A percentile compares a stretch with the other conserved stretches of the same genome.
These are phyloP conservation scores for Geoglossum cookeanum DNA, from an alignment of 2,329 filamentous ascomycete genomes.

Conservation along the genomic window DNA sequence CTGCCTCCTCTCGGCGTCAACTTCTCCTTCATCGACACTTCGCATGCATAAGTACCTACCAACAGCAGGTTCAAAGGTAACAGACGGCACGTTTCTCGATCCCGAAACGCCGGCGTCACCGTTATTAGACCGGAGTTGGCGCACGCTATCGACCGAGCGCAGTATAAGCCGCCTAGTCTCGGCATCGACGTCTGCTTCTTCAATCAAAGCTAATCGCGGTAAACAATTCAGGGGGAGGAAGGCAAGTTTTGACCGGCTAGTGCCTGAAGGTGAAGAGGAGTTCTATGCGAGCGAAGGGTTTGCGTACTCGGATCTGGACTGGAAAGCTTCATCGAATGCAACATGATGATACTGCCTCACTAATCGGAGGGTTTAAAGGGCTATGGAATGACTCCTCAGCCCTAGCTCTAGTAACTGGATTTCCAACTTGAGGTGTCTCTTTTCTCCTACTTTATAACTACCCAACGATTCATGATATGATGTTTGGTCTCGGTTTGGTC, in stretches of 20 bases:
- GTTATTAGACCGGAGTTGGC: background rate
- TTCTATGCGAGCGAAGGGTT: background rate
- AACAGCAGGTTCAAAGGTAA: background rate
- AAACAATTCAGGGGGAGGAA: background rate
- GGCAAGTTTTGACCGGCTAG: background rate
- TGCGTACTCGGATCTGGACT: background rate
- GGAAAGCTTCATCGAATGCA: background rate
- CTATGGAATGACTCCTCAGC: too few relatives aligned
- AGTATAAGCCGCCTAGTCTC: background rate
- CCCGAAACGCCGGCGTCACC: background rate
- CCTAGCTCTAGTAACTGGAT: too few relatives aligned
- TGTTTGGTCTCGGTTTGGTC: background rate
- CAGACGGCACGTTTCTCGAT: background rate
- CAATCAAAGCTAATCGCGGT: background rate
- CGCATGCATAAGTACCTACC: background rate
- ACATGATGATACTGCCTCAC: background rate
- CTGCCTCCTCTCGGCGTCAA: background rate
- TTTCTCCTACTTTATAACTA: background rate
- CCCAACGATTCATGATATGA: background rate
- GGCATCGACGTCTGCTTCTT: background rate
- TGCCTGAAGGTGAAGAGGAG: background rate
- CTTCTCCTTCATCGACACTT: background rate
- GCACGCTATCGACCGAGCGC: background rate
- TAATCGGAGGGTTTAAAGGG: too few relatives aligned
- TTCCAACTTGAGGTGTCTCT: too few relatives aligned